Evolutionary conservation across 768 basidiomycete species (phyloP).

Genomic region (Tylopilus rubrobrunneus): DNA sequence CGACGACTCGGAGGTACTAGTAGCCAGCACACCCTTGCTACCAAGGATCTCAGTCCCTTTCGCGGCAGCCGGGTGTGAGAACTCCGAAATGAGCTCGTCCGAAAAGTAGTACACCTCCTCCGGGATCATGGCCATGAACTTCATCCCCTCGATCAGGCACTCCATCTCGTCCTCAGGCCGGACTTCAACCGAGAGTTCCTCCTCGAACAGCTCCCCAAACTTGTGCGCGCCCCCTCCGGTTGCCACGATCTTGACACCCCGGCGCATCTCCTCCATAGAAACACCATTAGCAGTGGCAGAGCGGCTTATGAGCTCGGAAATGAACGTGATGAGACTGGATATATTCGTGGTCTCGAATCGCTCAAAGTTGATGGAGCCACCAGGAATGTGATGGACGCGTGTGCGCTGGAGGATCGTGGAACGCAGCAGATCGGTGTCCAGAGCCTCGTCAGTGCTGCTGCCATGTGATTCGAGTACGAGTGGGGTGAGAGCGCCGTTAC

Average conservation of each 20-base stretch:
- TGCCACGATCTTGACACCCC: constrained; percentile 93
- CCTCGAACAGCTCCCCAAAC: constrained; percentile 80
- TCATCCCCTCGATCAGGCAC: constrained; percentile 92
- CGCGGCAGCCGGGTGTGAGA: constrained; percentile 36
- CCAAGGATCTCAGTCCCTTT: neutral
- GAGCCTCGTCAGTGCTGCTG: constrained; percentile 20
- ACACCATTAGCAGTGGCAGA: constrained; percentile 87
- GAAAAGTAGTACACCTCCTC: constrained; percentile 99
- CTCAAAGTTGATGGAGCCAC: constrained; percentile 96
- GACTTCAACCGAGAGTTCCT: constrained; percentile 79
- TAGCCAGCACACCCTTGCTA: constrained; percentile 1
- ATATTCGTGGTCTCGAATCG: constrained; percentile 94
- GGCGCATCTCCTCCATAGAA: constrained; percentile 84
- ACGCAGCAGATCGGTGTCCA: constrained; percentile 46
- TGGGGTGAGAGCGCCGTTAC: constrained; percentile 79
- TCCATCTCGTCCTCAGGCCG: constrained; percentile 97
- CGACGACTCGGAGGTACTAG: constrained; percentile 1
- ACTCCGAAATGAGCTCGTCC: constrained; percentile 85
- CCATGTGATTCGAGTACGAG: constrained; percentile 59
- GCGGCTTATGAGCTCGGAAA: constrained; percentile 79
- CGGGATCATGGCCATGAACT: constrained; percentile 94
- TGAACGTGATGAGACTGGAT: constrained; percentile 78
- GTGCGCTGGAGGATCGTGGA: constrained; percentile 67
- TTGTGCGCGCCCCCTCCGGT: constrained; percentile 97
- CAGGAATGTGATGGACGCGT: constrained; percentile 72